Conservation (phyloP, 2,329 filamentous ascomycete genomes). For the Pseudocercospora crystallina region DNA sequence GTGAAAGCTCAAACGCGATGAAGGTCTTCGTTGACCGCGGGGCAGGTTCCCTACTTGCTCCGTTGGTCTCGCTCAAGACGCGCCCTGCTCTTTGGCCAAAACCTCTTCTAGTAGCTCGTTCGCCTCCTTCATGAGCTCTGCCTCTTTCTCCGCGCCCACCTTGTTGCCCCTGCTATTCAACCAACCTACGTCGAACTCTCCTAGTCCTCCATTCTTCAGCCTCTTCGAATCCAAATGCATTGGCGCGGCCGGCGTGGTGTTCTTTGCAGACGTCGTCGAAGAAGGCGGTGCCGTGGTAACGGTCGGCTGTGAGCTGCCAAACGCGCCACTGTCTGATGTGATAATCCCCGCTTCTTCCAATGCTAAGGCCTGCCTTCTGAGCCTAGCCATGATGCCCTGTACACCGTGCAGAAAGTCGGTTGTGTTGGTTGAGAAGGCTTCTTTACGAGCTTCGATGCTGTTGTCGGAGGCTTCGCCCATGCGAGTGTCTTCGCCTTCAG, state of each 20-base stretch:
- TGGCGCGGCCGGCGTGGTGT: slow-evolving; percentile 2
- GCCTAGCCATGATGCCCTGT: slow-evolving; percentile 70
- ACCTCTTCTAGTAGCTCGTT: slow-evolving; percentile 53
- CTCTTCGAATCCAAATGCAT: slow-evolving; percentile 24
- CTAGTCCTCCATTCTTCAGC: slow-evolving; percentile 48
- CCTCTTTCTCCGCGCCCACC: slow-evolving; percentile 79
- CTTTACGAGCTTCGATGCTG: slow-evolving; percentile 53
- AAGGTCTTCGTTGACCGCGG: too few species aligned
- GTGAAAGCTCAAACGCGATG: too few species aligned
- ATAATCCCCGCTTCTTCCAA: slow-evolving; percentile 81
- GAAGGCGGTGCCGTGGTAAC: slow-evolving; percentile 1
- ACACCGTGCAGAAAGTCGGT: slow-evolving; percentile 69
- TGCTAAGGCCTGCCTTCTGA: slow-evolving; percentile 74
- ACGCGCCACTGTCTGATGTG: slow-evolving; percentile 40
- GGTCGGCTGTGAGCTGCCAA: not conserved
- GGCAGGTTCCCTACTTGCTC: too few species aligned
- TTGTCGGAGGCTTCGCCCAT: slow-evolving; percentile 48
- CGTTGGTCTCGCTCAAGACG: too few species aligned
- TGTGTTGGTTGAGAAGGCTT: slow-evolving; percentile 57
- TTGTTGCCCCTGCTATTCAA: slow-evolving; percentile 82
- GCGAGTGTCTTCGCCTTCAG: slow-evolving; percentile 27
- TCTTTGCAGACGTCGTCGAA: not conserved
- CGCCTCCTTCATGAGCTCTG: slow-evolving; percentile 70
- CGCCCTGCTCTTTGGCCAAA: not conserved
- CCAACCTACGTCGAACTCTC: slow-evolving; percentile 77